Evolutionary conservation across 495 filamentous ascomycete species (phyloP).

Genomic region (Annulohypoxylon bovei): DNA sequence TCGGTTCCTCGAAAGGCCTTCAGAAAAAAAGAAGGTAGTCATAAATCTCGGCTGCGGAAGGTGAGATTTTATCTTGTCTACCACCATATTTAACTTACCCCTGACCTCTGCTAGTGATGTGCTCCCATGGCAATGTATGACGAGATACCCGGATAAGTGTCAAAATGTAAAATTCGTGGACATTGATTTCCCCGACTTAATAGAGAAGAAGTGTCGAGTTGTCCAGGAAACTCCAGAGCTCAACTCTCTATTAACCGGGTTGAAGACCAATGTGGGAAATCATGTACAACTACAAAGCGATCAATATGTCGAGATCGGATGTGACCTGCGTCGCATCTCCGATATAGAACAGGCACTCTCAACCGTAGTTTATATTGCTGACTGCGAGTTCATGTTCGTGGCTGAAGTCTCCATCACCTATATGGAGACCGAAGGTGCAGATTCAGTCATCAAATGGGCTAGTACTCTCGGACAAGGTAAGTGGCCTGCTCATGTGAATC

Average conservation of each 20-base stretch:
- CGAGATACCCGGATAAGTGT: conserved; percentile 65
- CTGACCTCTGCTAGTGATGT: conserved; percentile 72
- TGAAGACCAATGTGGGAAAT: conserved; percentile 57
- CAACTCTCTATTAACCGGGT: conserved; percentile 57
- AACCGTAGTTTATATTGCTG: conserved; percentile 61
- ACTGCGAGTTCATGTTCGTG: conserved; percentile 75
- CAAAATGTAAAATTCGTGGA: conserved; percentile 76
- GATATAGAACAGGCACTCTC: conserved; percentile 66
- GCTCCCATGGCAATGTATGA: conserved; percentile 84
- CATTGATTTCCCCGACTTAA: conserved; percentile 86
- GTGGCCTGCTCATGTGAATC: neutral
- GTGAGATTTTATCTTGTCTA: conserved; percentile 59
- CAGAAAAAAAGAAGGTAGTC: conserved; percentile 74
- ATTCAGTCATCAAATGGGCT: conserved; percentile 77
- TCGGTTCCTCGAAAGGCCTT: conserved; percentile 70
- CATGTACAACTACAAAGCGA: conserved; percentile 66
- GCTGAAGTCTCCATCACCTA: conserved; percentile 93
- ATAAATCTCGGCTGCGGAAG: conserved; percentile 92
- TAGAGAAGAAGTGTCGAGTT: conserved; percentile 74
- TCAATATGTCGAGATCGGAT: conserved; percentile 81
- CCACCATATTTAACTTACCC: neutral
- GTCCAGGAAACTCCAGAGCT: conserved; percentile 71
- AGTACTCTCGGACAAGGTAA: conserved; percentile 70
- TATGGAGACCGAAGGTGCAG: conserved; percentile 80
- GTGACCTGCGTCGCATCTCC: conserved; percentile 76